Evolutionary conservation across 2,329 filamentous ascomycete species (phyloP).

Genomic region (Alternaria gansuensis): DNA sequence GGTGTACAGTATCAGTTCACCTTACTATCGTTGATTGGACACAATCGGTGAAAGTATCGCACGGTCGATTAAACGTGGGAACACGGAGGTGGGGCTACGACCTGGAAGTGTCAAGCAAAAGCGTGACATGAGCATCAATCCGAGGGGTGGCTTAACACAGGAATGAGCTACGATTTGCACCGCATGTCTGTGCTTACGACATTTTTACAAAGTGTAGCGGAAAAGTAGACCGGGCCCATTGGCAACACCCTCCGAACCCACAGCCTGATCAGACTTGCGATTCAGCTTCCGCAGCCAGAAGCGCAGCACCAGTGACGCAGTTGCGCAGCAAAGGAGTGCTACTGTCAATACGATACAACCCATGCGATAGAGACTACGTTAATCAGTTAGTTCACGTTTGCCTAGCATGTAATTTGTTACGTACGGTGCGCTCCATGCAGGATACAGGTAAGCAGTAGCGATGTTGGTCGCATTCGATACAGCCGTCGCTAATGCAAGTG

Average conservation of each 20-base stretch:
- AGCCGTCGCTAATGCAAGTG: conserved; percentile 46
- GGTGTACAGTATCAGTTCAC: not conserved
- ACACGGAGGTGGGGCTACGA: fast-evolving
- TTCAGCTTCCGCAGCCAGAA: conserved; percentile 33
- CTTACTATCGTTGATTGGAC: not conserved
- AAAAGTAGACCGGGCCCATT: conserved; percentile 25
- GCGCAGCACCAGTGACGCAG: conserved; percentile 24
- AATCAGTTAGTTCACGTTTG: fast-evolving
- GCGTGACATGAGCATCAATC: not conserved
- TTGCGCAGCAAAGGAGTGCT: conserved; percentile 27
- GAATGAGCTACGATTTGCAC: not conserved
- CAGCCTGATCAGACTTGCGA: conserved; percentile 21
- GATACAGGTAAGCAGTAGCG: conserved; percentile 43
- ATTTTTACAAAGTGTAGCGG: conserved; percentile 17
- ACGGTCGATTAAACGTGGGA: not conserved
- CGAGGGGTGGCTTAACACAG: not conserved
- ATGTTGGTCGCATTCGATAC: conserved; percentile 49
- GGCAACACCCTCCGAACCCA: conserved; percentile 27
- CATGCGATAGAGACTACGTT: conserved; percentile 31
- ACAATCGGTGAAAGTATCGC: not conserved
- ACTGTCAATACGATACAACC: conserved; percentile 35
- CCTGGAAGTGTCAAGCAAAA: not conserved
- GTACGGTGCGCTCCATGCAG: conserved; percentile 31
- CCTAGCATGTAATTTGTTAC: not conserved
- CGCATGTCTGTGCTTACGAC: not conserved